These are phyloP conservation scores for Cucurbita ficifolia DNA, from an alignment of 306 rosid genomes.

Conservation along the genomic window DNA sequence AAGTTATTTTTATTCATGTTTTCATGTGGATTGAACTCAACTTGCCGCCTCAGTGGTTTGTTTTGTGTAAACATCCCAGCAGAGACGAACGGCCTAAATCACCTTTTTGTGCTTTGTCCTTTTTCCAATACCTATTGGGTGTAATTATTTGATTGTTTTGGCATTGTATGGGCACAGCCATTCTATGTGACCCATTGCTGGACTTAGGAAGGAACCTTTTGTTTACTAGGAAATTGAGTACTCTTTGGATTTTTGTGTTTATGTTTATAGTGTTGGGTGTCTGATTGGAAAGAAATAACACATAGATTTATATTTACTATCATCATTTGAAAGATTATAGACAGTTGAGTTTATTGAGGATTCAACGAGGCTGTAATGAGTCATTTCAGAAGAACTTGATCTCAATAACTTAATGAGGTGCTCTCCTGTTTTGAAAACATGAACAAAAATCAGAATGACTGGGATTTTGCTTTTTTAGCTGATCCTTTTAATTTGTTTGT, in stretches of 20 bases:
- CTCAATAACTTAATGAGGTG: not conserved
- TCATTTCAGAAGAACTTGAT: not conserved
- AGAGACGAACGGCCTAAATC: not conserved
- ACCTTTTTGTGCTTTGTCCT: not conserved
- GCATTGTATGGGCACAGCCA: not conserved
- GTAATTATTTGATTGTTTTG: not conserved
- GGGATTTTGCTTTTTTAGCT: not conserved
- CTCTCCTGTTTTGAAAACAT: not conserved
- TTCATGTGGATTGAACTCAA: not conserved
- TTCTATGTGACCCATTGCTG: not conserved
- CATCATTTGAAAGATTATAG: not conserved
- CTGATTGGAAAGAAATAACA: not conserved
- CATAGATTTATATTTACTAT: no score
- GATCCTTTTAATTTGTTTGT: slow-evolving; percentile 1
- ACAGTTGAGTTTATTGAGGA: not conserved
- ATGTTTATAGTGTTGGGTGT: not conserved
- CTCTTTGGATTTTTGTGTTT: not conserved
- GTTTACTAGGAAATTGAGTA: not conserved
- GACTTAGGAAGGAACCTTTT: not conserved
- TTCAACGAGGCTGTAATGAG: not conserved
- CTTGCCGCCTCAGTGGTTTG: not conserved
- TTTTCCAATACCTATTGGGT: not conserved
- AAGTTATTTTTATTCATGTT: not conserved
- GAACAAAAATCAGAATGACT: not conserved
- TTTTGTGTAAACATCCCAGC: not conserved